Evolutionary conservation across 2,329 filamentous ascomycete genomes (phyloP).

Genomic region (Fusarium succisae): DNA sequence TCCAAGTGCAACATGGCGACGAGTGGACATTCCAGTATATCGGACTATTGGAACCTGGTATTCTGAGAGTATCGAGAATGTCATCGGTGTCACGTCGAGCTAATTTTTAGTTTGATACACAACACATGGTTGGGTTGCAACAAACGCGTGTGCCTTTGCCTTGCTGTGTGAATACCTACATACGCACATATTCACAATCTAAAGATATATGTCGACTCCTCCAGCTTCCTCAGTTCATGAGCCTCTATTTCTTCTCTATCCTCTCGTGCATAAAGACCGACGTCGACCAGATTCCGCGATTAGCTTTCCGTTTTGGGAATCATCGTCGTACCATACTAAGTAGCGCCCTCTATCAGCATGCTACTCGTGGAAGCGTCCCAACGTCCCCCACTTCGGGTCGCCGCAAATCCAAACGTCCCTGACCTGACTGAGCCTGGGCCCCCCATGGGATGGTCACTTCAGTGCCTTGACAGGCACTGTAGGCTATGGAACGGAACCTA

Average conservation of each 20-base stretch:
- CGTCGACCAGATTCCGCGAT: slow-evolving; percentile 35
- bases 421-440: slow-evolving; percentile 26
- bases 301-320: slow-evolving; percentile 40
- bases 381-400: slow-evolving; percentile 38
- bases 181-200: slow-evolving; percentile 3
- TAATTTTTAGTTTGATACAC: background rate
- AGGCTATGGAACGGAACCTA: slow-evolving; percentile 28
- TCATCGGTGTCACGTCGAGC: background rate
- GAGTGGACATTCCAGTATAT: background rate
- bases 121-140: background rate
- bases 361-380: slow-evolving; percentile 7
- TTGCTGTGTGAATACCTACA: background rate
- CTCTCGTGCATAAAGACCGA: slow-evolving; percentile 22
- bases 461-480: slow-evolving; percentile 1
- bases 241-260: background rate
- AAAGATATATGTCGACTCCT: background rate
- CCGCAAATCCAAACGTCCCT: slow-evolving; percentile 38
- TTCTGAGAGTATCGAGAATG: background rate
- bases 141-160: background rate
- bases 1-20: background rate
- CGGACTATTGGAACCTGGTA: background rate
- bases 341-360: background rate
- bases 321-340: slow-evolving; percentile 28
- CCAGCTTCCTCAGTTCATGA: background rate
- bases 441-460: slow-evolving; percentile 16